A percentile compares a stretch with the other conserved stretches of the same genome.
phyloP scores from a whole-genome alignment of 305 asterid genomes.

The Galium porrigens region DNA sequence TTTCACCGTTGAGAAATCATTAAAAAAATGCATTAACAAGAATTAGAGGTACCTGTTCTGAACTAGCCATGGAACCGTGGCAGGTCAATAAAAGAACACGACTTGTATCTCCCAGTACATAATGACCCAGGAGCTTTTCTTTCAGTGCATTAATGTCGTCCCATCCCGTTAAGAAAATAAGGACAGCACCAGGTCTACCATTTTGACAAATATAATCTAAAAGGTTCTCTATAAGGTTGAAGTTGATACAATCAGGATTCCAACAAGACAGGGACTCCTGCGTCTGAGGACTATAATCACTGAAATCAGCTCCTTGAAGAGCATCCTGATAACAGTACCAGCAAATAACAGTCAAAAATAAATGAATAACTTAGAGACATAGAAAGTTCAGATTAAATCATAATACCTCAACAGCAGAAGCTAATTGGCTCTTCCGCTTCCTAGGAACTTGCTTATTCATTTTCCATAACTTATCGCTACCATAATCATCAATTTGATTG shows the following conservation, averaged over 20 bases:
- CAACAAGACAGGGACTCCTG: conserved; percentile 67
- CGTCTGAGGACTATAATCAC: conserved; percentile 43
- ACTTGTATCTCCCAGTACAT: conserved; percentile 55
- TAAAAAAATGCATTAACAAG: not conserved
- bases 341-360: conserved; percentile 20
- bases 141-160: conserved; percentile 74
- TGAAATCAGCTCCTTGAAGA: conserved; percentile 53
- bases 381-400: conserved; percentile 4
- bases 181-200: conserved; percentile 68
- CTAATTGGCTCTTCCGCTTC: conserved; percentile 84
- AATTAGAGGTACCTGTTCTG: conserved; percentile 55
- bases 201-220: conserved; percentile 55
- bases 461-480: conserved; percentile 68
- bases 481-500: conserved; percentile 89
- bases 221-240: conserved; percentile 65
- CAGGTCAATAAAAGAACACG: conserved; percentile 68
- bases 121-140: conserved; percentile 68
- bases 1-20: not conserved
- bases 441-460: conserved; percentile 67
- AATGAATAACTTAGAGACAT: conserved; percentile 13
- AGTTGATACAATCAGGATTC: conserved; percentile 83
- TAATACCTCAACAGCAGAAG: conserved; percentile 77
- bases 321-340: conserved; percentile 42
- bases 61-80: conserved; percentile 88
- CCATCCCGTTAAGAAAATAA: conserved; percentile 93